Evolutionary conservation across 1,284 basidiomycete genomes (phyloP), one percentile per base, ranked within the genome.

Genomic region (Omphalotus olearius): DNA sequence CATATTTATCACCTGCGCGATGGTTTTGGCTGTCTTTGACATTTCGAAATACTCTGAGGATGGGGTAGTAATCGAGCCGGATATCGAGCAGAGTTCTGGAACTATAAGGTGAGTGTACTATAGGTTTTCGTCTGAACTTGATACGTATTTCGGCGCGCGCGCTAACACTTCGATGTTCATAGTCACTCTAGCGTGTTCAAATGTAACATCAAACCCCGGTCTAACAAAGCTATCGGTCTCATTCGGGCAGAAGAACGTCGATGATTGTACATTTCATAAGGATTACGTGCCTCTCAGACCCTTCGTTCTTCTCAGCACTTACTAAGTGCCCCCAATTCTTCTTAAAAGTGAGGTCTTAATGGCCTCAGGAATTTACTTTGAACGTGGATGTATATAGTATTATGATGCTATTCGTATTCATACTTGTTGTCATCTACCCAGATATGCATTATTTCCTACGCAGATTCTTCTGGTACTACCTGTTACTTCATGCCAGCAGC

Each of bases 11-110:
- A 49, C 61, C 0, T 60, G 62, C 50, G 64, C 62, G 17, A 63
- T 61, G 57, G 54, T 59, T 3, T 61, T 70, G 6, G 62, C 67
- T 2, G 62, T 59, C 1, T 67, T 67, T 54, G 55, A 64, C 38
- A 62, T 69, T 25, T 41, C 54, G 16, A 65, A 66, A 48, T 53
- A 53, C 7, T 54, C 63, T 9, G 57, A 60, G 43, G 57, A 64
- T 26, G 62, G 61, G 2, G 39, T 41, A 14, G 23, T 47, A 5
- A 20, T 54, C 18, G 47, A 54, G 41, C 57, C 57, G 9, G 52
- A 47, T 18, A 44, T 28, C 3, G 50, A 52, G 30, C 53, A 51
- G 30, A 50, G 30, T 20, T 45, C 51, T 17, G 56, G 57, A 10
- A 56, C 54, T 41, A 57, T 59, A 18, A 55, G 52, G 57, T 54